Percentiles rank a stretch among this genome's conserved stretches.
These are phyloP conservation scores for Epichloe baconii DNA, from an alignment of 2,329 filamentous ascomycete species.

Conservation along the genomic window DNA sequence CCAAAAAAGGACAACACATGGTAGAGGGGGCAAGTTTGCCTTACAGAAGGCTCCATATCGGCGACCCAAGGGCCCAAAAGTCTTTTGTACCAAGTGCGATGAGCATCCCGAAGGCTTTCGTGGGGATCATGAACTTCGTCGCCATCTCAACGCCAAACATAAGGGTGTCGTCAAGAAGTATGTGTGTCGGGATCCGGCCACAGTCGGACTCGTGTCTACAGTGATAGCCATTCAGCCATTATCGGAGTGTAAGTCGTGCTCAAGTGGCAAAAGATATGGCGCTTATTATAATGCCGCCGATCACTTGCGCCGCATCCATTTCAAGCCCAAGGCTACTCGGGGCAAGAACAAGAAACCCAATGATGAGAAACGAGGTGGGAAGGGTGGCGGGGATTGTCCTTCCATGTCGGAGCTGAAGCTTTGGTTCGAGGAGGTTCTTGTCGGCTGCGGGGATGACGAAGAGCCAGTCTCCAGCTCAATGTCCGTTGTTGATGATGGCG, in stretches of 20 bases:
- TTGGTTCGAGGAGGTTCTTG: constrained; percentile 39
- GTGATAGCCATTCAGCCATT: constrained; percentile 51
- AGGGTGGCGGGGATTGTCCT: constrained; percentile 40
- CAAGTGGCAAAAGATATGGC: constrained; percentile 63
- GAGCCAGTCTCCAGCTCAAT: neutral
- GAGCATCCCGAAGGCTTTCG: constrained; percentile 69
- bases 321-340: constrained; percentile 49
- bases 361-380: constrained; percentile 41
- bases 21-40: constrained; percentile 30
- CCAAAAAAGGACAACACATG: constrained; percentile 11
- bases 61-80: constrained; percentile 57
- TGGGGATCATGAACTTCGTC: constrained; percentile 69
- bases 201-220: constrained; percentile 24
- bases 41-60: constrained; percentile 33
- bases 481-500: constrained; percentile 17
- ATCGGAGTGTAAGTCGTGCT: constrained; percentile 72
- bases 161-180: constrained; percentile 39
- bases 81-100: constrained; percentile 56
- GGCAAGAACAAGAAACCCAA: constrained; percentile 26
- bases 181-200: constrained; percentile 41
- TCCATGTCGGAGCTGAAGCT: constrained; percentile 43
- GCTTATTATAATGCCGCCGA: constrained; percentile 93
- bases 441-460: constrained; percentile 27
- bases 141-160: constrained; percentile 57
- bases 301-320: constrained; percentile 78